These are phyloP conservation scores for Peronospora destructor DNA, from an alignment of 352 stramenopile genomes.

Conservation along the genomic window DNA sequence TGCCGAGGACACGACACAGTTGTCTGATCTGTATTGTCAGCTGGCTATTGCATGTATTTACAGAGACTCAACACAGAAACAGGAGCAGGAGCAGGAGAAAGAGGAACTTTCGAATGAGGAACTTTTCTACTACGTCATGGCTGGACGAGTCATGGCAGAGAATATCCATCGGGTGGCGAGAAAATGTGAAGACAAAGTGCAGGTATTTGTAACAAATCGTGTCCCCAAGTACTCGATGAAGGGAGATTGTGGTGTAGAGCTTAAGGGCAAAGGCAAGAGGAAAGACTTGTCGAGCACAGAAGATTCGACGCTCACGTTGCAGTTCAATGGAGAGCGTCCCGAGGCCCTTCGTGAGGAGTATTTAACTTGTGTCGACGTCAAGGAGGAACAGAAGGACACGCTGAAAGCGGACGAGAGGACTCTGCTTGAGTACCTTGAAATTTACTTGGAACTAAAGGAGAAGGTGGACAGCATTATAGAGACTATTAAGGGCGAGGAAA, in stretches of 20 bases:
- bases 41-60: conserved; percentile 84
- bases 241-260: conserved; percentile 5
- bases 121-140: conserved; percentile 77
- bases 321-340: conserved; percentile 44
- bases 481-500: conserved; percentile 25
- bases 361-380: conserved; percentile 37
- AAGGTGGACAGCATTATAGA: conserved; percentile 79
- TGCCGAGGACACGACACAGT: conserved; percentile 65
- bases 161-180: conserved; percentile 64
- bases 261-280: conserved; percentile 66
- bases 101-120: conserved; percentile 36
- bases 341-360: conserved; percentile 56
- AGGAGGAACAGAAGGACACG: conserved; percentile 16
- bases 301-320: conserved; percentile 25
- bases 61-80: conserved; percentile 37
- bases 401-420: conserved; percentile 32
- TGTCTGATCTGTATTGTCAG: conserved; percentile 79
- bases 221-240: conserved; percentile 48
- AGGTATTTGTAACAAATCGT: conserved; percentile 42
- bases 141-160: conserved; percentile 69
- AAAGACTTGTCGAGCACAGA: conserved; percentile 27
- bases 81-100: conserved; percentile 17
- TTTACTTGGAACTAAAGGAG: conserved; percentile 82
- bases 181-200: conserved; percentile 33
- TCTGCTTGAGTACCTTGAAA: conserved; percentile 77